phyloP scores from a whole-genome alignment of 2,329 filamentous ascomycete genomes.

The Botrytis paeoniae region DNA sequence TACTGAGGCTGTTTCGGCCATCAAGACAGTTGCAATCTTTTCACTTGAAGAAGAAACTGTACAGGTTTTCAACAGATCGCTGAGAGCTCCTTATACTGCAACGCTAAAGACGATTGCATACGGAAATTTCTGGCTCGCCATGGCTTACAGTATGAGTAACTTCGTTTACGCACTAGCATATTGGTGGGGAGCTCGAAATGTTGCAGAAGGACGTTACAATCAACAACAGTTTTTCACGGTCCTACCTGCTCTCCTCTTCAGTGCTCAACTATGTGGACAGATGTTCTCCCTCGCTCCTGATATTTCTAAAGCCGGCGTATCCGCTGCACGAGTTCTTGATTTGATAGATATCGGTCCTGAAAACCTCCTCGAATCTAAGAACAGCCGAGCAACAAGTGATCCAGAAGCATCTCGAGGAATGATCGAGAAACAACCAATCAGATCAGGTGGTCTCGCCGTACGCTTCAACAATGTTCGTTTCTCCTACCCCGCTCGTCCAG shows the following conservation, averaged over 20 bases:
- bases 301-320: constrained; percentile 60
- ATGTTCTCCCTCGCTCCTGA: constrained; percentile 74
- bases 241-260: constrained; percentile 66
- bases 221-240: constrained; percentile 72
- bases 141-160: constrained; percentile 59
- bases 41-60: constrained; percentile 54
- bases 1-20: constrained; percentile 60
- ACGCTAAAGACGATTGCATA: constrained; percentile 42
- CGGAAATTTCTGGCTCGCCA: constrained; percentile 54
- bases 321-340: constrained; percentile 56
- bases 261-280: constrained; percentile 69
- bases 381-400: background rate
- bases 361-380: background rate
- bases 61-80: constrained; percentile 51
- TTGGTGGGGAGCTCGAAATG: constrained; percentile 74
- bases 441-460: background rate
- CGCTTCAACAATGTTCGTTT: constrained; percentile 59
- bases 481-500: constrained; percentile 61
- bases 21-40: constrained; percentile 58
- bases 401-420: constrained; percentile 1
- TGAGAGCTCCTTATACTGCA: constrained; percentile 52
- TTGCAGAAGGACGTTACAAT: constrained; percentile 61
- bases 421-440: constrained; percentile 1
- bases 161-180: constrained; percentile 72
- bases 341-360: constrained; percentile 46